Evolutionary conservation across 2,329 filamentous ascomycete genomes (phyloP).

Genomic region (Catunica adiposa): DNA sequence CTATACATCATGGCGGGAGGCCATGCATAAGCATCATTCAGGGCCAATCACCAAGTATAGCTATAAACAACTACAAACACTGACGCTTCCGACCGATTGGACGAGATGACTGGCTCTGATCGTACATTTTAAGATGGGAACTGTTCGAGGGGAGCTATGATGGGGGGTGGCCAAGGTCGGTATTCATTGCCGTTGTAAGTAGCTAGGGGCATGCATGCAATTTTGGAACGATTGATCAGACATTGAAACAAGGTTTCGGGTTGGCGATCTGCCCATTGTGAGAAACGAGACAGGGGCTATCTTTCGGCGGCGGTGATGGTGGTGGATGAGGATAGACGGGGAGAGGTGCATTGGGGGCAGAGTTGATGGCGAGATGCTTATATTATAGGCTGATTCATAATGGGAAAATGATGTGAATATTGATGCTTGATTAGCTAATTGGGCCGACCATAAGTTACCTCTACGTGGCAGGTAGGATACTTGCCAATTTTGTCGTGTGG

Average conservation of each 20-base stretch:
- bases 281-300: neutral
- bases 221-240: constrained; percentile 14
- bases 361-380: neutral
- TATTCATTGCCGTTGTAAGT: neutral
- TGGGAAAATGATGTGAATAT: neutral
- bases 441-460: neutral
- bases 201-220: constrained; percentile 5
- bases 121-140: no score
- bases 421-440: neutral
- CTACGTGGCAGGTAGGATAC: neutral
- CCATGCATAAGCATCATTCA: no score
- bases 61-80: no score
- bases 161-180: neutral
- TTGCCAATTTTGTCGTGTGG: neutral
- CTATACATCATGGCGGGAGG: no score
- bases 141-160: no score
- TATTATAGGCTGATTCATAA: neutral
- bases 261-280: constrained; percentile 8
- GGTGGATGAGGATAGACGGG: neutral
- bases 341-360: neutral
- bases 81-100: no score
- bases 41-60: no score
- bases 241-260: constrained; percentile 5
- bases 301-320: neutral
- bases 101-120: no score